Percentiles rank a stretch among this genome's conserved stretches.
Conservation (phyloP, 2,329 filamentous ascomycete genomes). For the Paracamarosporium sp. region DNA sequence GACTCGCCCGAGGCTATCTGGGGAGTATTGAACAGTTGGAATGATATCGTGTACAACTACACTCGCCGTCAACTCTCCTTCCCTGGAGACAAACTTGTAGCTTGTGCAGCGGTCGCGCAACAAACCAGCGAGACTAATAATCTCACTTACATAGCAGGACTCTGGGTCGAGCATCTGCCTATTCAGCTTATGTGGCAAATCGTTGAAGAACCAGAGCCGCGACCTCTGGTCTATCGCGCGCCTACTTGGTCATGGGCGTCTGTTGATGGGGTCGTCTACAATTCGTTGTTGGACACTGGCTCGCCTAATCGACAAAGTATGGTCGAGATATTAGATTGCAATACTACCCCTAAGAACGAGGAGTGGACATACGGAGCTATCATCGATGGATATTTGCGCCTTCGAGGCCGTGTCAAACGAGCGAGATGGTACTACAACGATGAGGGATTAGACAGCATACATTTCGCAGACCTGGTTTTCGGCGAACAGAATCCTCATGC, state of each 20-base stretch:
- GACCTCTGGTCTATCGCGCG: background rate
- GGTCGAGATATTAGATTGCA: too few relatives aligned
- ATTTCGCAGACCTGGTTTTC: too few relatives aligned
- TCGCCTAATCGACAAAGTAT: too few relatives aligned
- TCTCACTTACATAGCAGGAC: background rate
- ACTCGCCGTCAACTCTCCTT: background rate
- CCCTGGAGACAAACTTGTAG: background rate
- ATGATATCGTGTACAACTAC: background rate
- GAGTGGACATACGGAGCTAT: too few relatives aligned
- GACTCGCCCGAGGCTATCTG: too few relatives aligned
- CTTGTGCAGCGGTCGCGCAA: background rate
- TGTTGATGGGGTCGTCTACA: background rate
- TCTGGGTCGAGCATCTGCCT: background rate
- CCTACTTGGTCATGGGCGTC: background rate
- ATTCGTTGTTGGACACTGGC: too few relatives aligned
- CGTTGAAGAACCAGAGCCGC: background rate
- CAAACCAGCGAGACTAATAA: background rate
- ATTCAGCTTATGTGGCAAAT: background rate
- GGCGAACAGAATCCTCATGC: too few relatives aligned
- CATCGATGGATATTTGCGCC: too few relatives aligned
- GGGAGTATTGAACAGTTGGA: background rate
- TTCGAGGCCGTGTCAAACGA: too few relatives aligned
- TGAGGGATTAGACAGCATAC: too few relatives aligned
- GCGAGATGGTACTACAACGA: too few relatives aligned
- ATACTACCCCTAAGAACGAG: too few relatives aligned